These are phyloP conservation scores for Apiotrichum brassicae DNA, from an alignment of 1,284 basidiomycete species.

Conservation along the genomic window DNA sequence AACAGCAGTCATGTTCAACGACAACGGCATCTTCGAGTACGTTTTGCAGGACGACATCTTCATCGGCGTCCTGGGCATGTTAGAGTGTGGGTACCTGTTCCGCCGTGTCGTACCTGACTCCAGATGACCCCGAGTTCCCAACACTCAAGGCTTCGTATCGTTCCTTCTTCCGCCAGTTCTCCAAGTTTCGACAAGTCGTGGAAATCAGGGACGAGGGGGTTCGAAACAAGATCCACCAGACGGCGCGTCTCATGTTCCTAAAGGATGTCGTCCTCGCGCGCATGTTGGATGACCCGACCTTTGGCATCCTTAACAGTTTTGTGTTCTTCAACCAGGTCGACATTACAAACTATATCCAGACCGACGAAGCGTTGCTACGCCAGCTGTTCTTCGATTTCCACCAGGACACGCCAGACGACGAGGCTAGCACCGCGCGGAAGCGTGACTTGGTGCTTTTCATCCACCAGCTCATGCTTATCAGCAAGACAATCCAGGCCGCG, in stretches of 20 bases:
- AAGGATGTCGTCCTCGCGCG: constrained; percentile 97
- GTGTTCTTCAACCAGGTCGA: constrained; percentile 99
- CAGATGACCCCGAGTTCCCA: constrained; percentile 96
- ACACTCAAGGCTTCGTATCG: constrained; percentile 93
- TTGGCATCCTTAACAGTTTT: constrained; percentile 92
- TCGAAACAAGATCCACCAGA: constrained; percentile 86
- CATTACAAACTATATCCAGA: constrained; percentile 84
- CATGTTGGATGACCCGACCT: constrained; percentile 89
- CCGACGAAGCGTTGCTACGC: constrained; percentile 65
- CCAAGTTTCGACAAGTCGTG: constrained; percentile 81
- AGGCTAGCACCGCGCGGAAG: constrained; percentile 19
- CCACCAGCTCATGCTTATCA: constrained; percentile 90
- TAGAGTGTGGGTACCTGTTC: constrained; percentile 74
- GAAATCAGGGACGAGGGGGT: constrained; percentile 66
- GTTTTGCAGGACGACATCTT: constrained; percentile 91
- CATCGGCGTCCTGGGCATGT: constrained; percentile 86
- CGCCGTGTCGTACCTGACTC: constrained; percentile 1
- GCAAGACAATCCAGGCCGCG: constrained; percentile 89
- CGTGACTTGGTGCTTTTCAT: constrained; percentile 74
- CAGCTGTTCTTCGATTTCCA: constrained; percentile 74
- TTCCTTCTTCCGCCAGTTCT: constrained; percentile 73
- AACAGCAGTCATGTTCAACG: constrained; percentile 81
- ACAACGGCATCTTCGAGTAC: constrained; percentile 90
- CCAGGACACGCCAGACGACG: constrained; percentile 48
- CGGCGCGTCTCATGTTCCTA: constrained; percentile 91